These are phyloP conservation scores for Plenodomus biglobosus DNA, from an alignment of 2,329 filamentous ascomycete genomes.

Conservation along the genomic window DNA sequence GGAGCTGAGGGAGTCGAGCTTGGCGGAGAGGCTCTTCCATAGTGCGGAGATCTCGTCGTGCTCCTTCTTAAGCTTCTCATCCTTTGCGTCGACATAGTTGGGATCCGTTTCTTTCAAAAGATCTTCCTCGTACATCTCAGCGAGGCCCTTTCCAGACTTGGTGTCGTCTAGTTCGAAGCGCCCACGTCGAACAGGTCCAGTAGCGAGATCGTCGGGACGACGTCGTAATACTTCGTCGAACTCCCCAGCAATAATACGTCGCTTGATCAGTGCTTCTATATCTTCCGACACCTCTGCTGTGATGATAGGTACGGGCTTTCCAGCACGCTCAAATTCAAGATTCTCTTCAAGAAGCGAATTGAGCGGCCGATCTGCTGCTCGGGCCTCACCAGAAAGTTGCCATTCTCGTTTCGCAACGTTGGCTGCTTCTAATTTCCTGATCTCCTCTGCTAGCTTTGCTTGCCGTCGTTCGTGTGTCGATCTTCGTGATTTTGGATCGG, in stretches of 20 bases:
- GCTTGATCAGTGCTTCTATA: slow-evolving; percentile 92
- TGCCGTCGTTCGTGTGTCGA: slow-evolving; percentile 87
- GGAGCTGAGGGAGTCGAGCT: slow-evolving; percentile 85
- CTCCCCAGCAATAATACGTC: slow-evolving; percentile 82
- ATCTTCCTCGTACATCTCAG: slow-evolving; percentile 92
- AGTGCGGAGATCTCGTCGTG: slow-evolving; percentile 79
- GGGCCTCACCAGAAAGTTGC: slow-evolving; percentile 86
- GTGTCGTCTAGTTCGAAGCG: slow-evolving; percentile 81
- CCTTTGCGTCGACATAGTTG: slow-evolving; percentile 75
- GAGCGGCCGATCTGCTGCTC: slow-evolving; percentile 75
- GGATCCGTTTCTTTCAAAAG: slow-evolving; percentile 78
- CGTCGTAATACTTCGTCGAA: slow-evolving; percentile 90
- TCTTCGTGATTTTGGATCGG: slow-evolving; percentile 69
- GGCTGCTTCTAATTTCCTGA: slow-evolving; percentile 83
- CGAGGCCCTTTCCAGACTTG: slow-evolving; percentile 83
- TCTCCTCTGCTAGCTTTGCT: slow-evolving; percentile 84
- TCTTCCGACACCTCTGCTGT: slow-evolving; percentile 87
- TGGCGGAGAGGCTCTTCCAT: slow-evolving; percentile 78
- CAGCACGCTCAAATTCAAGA: slow-evolving; percentile 90
- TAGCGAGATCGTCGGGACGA: slow-evolving; percentile 70
- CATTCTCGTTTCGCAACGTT: slow-evolving; percentile 89
- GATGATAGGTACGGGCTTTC: slow-evolving; percentile 92
- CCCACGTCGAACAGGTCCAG: slow-evolving; percentile 66
- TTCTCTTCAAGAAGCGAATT: slow-evolving; percentile 95
- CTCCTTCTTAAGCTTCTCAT: slow-evolving; percentile 79